phyloP scores from a whole-genome alignment of 1,139 yeast genomes.

The Geotrichum aggregatum region DNA sequence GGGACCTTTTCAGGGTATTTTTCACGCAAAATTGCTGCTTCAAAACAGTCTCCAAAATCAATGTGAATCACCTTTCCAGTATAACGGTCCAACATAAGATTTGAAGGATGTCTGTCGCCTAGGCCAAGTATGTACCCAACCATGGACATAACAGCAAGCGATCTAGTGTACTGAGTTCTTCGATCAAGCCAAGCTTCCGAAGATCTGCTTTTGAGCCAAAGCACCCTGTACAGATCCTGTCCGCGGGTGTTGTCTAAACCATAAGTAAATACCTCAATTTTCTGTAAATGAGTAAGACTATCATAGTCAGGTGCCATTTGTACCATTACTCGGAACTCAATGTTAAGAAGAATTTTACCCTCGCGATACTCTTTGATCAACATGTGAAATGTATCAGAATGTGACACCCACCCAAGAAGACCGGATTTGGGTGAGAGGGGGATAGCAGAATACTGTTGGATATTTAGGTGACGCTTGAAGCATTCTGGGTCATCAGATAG shows the following conservation, averaged over 20 bases:
- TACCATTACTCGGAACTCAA: conserved; percentile 91
- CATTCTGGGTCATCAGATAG: conserved; percentile 90
- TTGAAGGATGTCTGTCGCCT: conserved; percentile 97
- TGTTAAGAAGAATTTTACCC: conserved; percentile 79
- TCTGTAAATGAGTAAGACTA: conserved; percentile 77
- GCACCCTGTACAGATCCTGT: conserved; percentile 88
- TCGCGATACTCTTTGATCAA: conserved; percentile 90
- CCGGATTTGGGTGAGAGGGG: conserved; percentile 98
- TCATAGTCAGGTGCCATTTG: conserved; percentile 99
- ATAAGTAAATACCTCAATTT: conserved; percentile 93
- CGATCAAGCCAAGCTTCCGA: conserved; percentile 98
- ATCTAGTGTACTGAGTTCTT: conserved; percentile 91
- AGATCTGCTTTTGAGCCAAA: conserved; percentile 93
- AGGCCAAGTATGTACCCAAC: conserved; percentile 93
- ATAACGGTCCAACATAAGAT: conserved; percentile 86
- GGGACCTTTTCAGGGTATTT: conserved; percentile 98
- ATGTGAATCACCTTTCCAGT: conserved; percentile 96
- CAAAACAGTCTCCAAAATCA: conserved; percentile 99
- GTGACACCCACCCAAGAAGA: conserved; percentile 92
- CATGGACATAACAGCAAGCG: conserved; percentile 98
- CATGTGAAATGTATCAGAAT: conserved; percentile 94
- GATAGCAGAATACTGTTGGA: conserved; percentile 86
- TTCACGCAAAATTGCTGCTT: conserved; percentile 93
- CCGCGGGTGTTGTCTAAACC: conserved; percentile 95
- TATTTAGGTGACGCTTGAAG: conserved; percentile 90